A percentile compares a stretch with the other conserved stretches of the same genome.
These are phyloP conservation scores for Tuber aestivum DNA, from an alignment of 495 filamentous ascomycete genomes.

Conservation along the genomic window DNA sequence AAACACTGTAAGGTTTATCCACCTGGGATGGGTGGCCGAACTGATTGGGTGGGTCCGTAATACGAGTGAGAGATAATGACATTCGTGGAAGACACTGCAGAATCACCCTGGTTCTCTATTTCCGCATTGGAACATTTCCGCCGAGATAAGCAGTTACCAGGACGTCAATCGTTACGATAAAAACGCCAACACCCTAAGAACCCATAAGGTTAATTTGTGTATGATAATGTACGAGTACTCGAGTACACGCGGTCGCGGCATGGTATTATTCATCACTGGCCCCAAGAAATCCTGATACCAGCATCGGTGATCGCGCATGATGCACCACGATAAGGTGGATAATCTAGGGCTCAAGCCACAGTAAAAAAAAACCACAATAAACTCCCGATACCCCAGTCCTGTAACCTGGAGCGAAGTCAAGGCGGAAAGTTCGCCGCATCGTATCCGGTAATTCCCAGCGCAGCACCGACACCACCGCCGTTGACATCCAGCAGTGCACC, in stretches of 20 bases:
- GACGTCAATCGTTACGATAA: background rate
- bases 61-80: background rate
- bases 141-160: background rate
- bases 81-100: background rate
- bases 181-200: background rate
- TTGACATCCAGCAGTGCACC: background rate
- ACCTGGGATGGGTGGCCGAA: background rate
- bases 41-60: background rate
- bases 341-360: conserved; percentile 2
- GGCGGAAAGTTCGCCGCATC: conserved; percentile 5
- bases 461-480: background rate
- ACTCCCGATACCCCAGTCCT: background rate
- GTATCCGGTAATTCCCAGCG: background rate
- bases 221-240: too few relatives aligned
- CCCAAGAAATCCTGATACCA: background rate
- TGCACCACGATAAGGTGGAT: conserved; percentile 2
- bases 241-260: background rate
- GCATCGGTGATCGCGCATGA: background rate
- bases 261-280: background rate
- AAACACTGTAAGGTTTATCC: background rate
- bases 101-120: background rate
- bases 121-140: background rate
- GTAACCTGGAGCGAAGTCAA: background rate
- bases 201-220: too few relatives aligned
- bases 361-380: background rate